Base-by-base conservation (phyloP, 495 filamentous ascomycete species). In the Staphylotrichum tortipilum region DNA sequence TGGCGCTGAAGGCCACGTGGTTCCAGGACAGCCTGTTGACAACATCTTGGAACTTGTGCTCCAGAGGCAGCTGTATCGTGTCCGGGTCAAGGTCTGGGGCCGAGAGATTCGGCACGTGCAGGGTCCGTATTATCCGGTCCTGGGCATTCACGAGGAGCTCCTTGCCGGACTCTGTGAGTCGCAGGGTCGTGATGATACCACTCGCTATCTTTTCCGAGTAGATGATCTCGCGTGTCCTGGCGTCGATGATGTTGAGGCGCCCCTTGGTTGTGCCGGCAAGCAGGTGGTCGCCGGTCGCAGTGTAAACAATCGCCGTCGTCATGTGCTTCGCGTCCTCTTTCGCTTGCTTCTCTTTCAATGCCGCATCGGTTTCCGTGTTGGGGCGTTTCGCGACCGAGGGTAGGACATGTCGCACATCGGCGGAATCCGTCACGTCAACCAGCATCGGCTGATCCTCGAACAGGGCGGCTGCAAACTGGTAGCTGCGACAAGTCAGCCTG, bases 11-110 rank as follows among this genome's bases (percentile, higher is more conserved):
- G 0, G 89, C 81, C 26, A 94, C 89, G 61, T 95, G 87, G 61
- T 95, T 97, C 92, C 92, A 99, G 26, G 84, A 83, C 10, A 96
- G 74, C 23, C 85, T 80, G 61, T 97, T 95, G 17, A 99, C 91
- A 3, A 96, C 86, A 64, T 99, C 92, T 67, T 96, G 90, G 60
- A 96, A 97, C 64, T 95, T 96, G 65, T 97, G 94, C 62, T 99
- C 94, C 19, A 96, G 83, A 29, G 90, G 86, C 18, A 99, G 75
- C 49, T 86, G 82, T 57, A 96, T 86, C 12, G 77, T 82, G 50
- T 85, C 82, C 11, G 74, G 75, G 48, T 84, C 77, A 21, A 86
- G 68, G 44, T 78, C 75, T 15, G 70, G 65, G 4, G 68, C 70
- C 7, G 71, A 72, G 30, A 74, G 66, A 48, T 79, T 73, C 3